Percentiles rank a stretch among this genome's conserved stretches.
phyloP scores from a whole-genome alignment of 2,329 filamentous ascomycete species.

The Penicillium corylophilum region DNA sequence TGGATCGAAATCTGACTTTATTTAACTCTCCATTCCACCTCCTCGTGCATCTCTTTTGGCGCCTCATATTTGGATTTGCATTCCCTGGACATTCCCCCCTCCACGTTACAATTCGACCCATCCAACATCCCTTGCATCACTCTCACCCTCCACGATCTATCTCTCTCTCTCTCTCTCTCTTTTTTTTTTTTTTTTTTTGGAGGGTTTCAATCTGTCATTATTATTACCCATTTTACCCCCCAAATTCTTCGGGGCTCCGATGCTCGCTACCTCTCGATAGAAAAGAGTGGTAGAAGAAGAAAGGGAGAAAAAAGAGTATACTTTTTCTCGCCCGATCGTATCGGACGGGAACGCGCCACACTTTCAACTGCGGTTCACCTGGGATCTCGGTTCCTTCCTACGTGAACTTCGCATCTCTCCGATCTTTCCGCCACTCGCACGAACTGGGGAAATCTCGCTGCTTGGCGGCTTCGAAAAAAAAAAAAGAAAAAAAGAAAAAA shows the following conservation, averaged over 20 bases:
- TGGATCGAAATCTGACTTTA: constrained; percentile 19
- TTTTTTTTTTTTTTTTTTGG: constrained; percentile 7
- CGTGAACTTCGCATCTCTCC: constrained; percentile 5
- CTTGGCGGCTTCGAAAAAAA: too few relatives aligned
- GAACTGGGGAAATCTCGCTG: neutral
- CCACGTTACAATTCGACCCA: constrained; percentile 36
- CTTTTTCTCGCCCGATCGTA: constrained; percentile 2
- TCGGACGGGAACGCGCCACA: constrained; percentile 5
- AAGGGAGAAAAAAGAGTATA: neutral
- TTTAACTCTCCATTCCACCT: constrained; percentile 14
- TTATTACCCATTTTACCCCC: neutral
- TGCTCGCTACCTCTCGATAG: neutral
- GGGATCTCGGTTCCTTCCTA: constrained; percentile 12
- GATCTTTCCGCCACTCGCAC: constrained; percentile 8
- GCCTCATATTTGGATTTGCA: constrained; percentile 25
- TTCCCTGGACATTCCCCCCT: constrained; percentile 22
- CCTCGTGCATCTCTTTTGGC: constrained; percentile 1
- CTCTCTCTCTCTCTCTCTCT: constrained; percentile 8
- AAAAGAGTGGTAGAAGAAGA: neutral
- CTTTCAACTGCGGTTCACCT: constrained; percentile 1
- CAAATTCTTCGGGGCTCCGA: neutral
- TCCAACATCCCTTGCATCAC: constrained; percentile 30
- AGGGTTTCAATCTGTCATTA: neutral
- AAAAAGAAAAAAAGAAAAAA: too few relatives aligned
- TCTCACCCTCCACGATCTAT: constrained; percentile 22